phyloP scores from a whole-genome alignment of 331 rosid species.

The Arachis monticola region DNA sequence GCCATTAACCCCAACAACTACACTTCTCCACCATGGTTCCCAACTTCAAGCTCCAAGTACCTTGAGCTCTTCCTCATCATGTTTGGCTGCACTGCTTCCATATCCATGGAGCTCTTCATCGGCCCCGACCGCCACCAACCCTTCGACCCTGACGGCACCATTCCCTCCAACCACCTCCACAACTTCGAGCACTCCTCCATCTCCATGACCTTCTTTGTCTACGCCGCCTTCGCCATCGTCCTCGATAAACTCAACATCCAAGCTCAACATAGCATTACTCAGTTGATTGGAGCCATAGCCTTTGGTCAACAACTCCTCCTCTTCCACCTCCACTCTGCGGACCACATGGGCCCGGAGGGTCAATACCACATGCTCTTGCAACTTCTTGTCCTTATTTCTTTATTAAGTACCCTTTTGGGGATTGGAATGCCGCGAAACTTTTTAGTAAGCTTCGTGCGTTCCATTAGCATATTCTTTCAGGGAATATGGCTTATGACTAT shows the following conservation, averaged over 20 bases:
- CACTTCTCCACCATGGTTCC: conserved; percentile 67
- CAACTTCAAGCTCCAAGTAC: conserved; percentile 57
- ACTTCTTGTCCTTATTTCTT: conserved; percentile 49
- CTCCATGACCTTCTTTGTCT: conserved; percentile 59
- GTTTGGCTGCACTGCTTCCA: conserved; percentile 47
- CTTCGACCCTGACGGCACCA: conserved; percentile 67
- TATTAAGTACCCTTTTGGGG: conserved; percentile 59
- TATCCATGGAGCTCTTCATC: conserved; percentile 83
- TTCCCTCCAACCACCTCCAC: conserved; percentile 83
- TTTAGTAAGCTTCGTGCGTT: conserved; percentile 64
- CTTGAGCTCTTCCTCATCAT: conserved; percentile 67
- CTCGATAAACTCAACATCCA: conserved; percentile 47
- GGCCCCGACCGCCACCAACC: conserved; percentile 77
- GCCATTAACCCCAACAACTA: conserved; percentile 45
- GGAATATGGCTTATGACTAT: conserved; percentile 68
- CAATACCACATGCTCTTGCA: conserved; percentile 72
- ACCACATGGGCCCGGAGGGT: conserved; percentile 83
- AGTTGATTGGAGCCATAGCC: conserved; percentile 61
- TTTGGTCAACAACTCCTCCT: conserved; percentile 72
- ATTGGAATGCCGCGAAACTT: conserved; percentile 53
- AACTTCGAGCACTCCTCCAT: conserved; percentile 87
- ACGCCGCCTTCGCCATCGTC: conserved; percentile 52
- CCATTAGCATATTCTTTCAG: conserved; percentile 61
- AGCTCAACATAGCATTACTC: conserved; percentile 50
- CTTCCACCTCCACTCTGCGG: conserved; percentile 80